Base-by-base conservation (phyloP, 768 basidiomycete species). In the Rhodotorula babjevae region DNA sequence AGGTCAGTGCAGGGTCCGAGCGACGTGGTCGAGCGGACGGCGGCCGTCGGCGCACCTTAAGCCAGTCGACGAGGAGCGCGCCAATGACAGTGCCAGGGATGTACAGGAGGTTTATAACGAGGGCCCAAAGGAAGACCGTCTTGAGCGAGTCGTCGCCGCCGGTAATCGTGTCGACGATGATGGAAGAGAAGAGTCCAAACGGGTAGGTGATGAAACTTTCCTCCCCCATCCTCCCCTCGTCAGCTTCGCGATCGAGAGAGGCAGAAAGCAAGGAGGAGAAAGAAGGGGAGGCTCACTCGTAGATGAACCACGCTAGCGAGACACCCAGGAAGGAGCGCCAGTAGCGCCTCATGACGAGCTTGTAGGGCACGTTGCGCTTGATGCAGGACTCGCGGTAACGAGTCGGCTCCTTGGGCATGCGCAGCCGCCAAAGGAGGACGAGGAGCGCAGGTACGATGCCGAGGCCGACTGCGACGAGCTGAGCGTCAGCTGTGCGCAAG, bases 331-430 rank as follows among this genome's bases (percentile, higher is more conserved):
- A 81, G 10, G 61, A 71, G 0, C 64, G 58, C 62, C 93, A 90
- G 79, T 98, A 98, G 56, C 90, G 87, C 78, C 85, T 88, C 53
- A 95, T 72, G 75, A 93, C 84, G 36, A 96, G 84, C 27, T 16
- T 14, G 46, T 69, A 76, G 2, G 73, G 73, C 2, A 65, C 53
- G 57, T 68, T 67, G 11, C 42, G n/a, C 23, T 53, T 55, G 63
- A 75, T 69, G 3, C 44, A 27, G 0, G 33, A 4, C 21, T 68
- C 9, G 8, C 52, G 49, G 57, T 67, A 74, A 14, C 68, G 50
- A 0, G 57, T 61, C 3, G 72, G 56, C 60, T 73, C 72, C 31
- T 7, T 0, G 0, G 67, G 56, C 53, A 71, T 63, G 1, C 21
- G 15, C 5, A 69, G 47, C 7, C 67, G 68, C 62, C 79, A 75